These are phyloP conservation scores for Peronospora belbahrii DNA, from an alignment of 352 stramenopile species.

Conservation along the genomic window DNA sequence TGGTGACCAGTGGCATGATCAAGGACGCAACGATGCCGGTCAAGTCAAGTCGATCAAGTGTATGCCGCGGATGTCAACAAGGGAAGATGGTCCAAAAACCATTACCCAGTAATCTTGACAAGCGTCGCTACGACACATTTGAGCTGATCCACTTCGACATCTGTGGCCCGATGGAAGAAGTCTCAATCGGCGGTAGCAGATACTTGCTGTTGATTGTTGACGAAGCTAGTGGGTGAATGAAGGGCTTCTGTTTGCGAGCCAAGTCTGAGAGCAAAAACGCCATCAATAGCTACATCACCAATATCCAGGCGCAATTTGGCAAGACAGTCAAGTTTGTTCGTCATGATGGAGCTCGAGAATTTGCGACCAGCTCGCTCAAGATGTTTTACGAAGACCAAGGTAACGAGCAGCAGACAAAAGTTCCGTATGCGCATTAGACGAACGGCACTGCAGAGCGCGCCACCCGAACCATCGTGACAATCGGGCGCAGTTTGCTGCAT, in stretches of 20 bases:
- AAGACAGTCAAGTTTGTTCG: background rate
- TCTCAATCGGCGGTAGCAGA: no score
- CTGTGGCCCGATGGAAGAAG: no score
- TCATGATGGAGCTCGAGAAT: no score
- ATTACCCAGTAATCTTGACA: no score
- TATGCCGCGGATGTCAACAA: no score
- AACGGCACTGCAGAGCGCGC: slow-evolving; percentile 2
- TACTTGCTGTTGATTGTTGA: background rate
- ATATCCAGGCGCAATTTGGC: background rate
- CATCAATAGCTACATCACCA: background rate
- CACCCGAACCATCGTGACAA: slow-evolving; percentile 8
- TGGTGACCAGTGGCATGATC: no score
- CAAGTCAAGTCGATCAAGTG: no score
- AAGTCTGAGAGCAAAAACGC: background rate
- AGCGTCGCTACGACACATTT: no score
- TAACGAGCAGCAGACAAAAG: background rate
- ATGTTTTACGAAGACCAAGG: background rate
- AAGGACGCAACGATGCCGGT: no score
- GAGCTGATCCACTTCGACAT: no score
- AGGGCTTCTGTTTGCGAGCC: background rate
- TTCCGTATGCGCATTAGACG: background rate
- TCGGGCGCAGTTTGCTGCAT: slow-evolving; percentile 8
- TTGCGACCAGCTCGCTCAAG: background rate
- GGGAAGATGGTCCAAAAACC: no score
- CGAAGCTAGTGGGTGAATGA: background rate